phyloP scores from a whole-genome alignment of 768 basidiomycete species.

The Pisolithus albus region DNA sequence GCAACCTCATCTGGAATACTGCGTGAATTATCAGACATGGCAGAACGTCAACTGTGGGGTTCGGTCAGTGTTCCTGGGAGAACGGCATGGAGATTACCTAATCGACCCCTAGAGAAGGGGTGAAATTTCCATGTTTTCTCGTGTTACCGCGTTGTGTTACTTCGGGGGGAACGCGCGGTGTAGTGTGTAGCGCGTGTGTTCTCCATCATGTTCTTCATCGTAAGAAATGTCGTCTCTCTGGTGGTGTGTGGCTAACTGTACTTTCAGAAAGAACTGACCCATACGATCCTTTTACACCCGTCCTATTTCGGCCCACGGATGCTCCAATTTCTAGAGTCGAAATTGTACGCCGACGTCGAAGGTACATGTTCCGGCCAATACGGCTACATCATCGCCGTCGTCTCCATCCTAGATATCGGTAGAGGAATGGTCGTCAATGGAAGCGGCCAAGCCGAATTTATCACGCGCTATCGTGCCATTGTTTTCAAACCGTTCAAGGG shows the following conservation, averaged over 20 bases:
- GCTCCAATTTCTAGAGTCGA: constrained; percentile 86
- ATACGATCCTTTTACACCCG: constrained; percentile 94
- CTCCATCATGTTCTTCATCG: constrained; percentile 62
- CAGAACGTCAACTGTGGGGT: no score
- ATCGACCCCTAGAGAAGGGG: no score
- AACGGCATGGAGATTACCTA: no score
- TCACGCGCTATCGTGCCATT: constrained; percentile 89
- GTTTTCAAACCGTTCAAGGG: constrained; percentile 99
- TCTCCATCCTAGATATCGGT: constrained; percentile 85
- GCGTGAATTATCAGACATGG: constrained; percentile 1
- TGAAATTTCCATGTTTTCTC: no score
- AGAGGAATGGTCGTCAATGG: constrained; percentile 89
- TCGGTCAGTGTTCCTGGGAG: no score
- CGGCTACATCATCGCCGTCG: constrained; percentile 90
- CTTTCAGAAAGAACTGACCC: constrained; percentile 87
- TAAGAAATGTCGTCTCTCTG: constrained; percentile 29
- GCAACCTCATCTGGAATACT: constrained; percentile 28
- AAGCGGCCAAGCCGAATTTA: constrained; percentile 93
- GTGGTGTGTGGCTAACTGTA: constrained; percentile 2
- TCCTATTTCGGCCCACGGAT: constrained; percentile 98
- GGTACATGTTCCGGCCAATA: constrained; percentile 95
- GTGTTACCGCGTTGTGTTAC: no score
- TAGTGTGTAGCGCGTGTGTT: no score
- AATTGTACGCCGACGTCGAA: constrained; percentile 93
- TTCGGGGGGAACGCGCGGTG: no score